Percentiles rank a stretch among this genome's conserved stretches.
These are phyloP conservation scores for Aspergillus sp. DNA, from an alignment of 2,329 filamentous ascomycete species.

Conservation along the genomic window DNA sequence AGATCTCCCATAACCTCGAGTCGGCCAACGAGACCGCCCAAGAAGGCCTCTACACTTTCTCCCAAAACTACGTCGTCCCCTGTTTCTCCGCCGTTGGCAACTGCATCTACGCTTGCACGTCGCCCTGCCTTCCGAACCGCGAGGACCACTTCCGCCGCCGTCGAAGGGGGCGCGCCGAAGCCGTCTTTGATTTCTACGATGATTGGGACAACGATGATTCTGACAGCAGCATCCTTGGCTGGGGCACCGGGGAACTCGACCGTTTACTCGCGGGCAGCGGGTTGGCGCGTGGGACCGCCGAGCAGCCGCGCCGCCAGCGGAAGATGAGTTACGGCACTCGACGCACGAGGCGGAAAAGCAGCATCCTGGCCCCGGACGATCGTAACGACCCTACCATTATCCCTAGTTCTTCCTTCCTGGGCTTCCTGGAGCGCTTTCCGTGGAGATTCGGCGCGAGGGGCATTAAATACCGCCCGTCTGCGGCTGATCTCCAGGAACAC, in stretches of 20 bases:
- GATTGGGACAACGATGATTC: constrained; percentile 76
- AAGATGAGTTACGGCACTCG: constrained; percentile 88
- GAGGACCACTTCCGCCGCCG: constrained; percentile 72
- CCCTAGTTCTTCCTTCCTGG: constrained; percentile 78
- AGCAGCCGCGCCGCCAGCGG: constrained; percentile 69
- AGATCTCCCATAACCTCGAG: constrained; percentile 86
- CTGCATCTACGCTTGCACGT: constrained; percentile 68
- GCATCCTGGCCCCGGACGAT: constrained; percentile 48
- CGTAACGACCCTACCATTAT: constrained; percentile 79
- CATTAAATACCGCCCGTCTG: constrained; percentile 83
- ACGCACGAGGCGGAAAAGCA: constrained; percentile 58
- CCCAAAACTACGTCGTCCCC: constrained; percentile 79
- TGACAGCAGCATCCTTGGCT: constrained; percentile 64
- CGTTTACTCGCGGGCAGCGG: constrained; percentile 70
- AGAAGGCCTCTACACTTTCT: constrained; percentile 83
- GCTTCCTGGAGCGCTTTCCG: constrained; percentile 78
- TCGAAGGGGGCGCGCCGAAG: constrained; percentile 68
- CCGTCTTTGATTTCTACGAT: constrained; percentile 95
- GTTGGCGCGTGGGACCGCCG: constrained; percentile 37
- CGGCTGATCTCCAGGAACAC: constrained; percentile 85
- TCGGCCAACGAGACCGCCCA: constrained; percentile 89
- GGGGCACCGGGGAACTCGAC: constrained; percentile 84
- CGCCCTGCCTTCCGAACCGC: constrained; percentile 63
- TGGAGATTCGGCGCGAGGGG: constrained; percentile 78
- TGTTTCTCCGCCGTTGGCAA: constrained; percentile 68